These are phyloP conservation scores for Nicotiana paniculata DNA, from an alignment of 257 asterid genomes.

Conservation along the genomic window DNA sequence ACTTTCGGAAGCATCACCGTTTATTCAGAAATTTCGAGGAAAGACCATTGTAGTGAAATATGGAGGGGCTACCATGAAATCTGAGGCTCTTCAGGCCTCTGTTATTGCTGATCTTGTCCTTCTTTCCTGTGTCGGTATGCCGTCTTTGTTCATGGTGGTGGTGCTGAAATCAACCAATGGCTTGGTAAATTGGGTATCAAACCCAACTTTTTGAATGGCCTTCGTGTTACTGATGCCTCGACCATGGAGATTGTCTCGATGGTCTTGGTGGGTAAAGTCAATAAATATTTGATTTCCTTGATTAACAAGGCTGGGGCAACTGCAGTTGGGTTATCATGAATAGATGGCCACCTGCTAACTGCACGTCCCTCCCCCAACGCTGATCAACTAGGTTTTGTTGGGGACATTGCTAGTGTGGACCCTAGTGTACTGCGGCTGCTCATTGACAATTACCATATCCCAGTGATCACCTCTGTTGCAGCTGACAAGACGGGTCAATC, in stretches of 20 bases:
- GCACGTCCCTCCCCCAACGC: slow-evolving; percentile 66
- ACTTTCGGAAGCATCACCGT: slow-evolving; percentile 73
- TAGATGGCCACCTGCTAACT: slow-evolving; percentile 63
- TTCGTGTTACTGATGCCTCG: slow-evolving; percentile 73
- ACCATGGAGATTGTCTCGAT: slow-evolving; percentile 83
- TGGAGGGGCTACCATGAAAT: slow-evolving; percentile 87
- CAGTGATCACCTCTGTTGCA: slow-evolving; percentile 80
- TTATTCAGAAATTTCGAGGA: slow-evolving; percentile 68
- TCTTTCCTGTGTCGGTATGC: slow-evolving; percentile 74
- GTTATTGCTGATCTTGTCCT: slow-evolving; percentile 75
- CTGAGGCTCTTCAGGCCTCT: slow-evolving; percentile 77
- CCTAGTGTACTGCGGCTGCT: slow-evolving; percentile 51
- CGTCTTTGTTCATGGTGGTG: slow-evolving; percentile 81
- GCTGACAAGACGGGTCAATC: slow-evolving; percentile 53
- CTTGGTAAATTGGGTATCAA: slow-evolving; percentile 48
- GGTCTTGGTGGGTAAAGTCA: slow-evolving; percentile 78
- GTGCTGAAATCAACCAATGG: slow-evolving; percentile 84
- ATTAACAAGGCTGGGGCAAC: slow-evolving; percentile 80
- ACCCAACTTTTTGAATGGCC: slow-evolving; percentile 68
- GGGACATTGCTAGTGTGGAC: slow-evolving; percentile 76
- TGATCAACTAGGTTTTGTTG: slow-evolving; percentile 64
- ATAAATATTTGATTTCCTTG: slow-evolving; percentile 60
- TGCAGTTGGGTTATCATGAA: slow-evolving; percentile 73
- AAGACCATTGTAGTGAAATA: slow-evolving; percentile 81
- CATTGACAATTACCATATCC: slow-evolving; percentile 58